Conservation (phyloP, 805 yeast species). For the Lachancea kluyveri region DNA sequence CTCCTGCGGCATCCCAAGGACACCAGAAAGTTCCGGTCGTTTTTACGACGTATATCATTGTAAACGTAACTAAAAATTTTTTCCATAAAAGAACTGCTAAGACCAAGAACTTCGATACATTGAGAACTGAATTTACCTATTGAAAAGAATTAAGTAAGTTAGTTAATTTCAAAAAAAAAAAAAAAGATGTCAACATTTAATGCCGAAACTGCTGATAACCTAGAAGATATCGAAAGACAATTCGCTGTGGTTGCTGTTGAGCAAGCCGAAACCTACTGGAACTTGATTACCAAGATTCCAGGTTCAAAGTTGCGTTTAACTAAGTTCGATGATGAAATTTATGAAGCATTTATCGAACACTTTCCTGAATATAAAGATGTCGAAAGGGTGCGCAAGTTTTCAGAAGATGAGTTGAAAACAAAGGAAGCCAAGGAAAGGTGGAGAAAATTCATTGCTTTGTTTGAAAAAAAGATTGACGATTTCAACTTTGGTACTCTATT, state of each 20-base stretch:
- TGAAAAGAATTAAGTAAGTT: background rate
- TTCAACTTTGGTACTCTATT: slow-evolving; percentile 92
- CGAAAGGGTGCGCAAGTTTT: slow-evolving; percentile 47
- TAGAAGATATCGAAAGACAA: slow-evolving; percentile 94
- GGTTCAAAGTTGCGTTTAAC: slow-evolving; percentile 78
- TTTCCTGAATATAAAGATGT: slow-evolving; percentile 86
- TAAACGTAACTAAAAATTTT: slow-evolving; percentile 1
- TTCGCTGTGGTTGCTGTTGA: slow-evolving; percentile 96
- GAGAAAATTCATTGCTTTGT: slow-evolving; percentile 80
- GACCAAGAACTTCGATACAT: background rate
- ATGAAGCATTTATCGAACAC: slow-evolving; percentile 48
- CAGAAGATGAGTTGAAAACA: slow-evolving; percentile 79
- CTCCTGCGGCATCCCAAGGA: no score
- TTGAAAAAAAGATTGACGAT: slow-evolving; percentile 77
- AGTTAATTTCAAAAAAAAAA: background rate
- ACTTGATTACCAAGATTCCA: slow-evolving; percentile 59
- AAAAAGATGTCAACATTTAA: slow-evolving; percentile 40
- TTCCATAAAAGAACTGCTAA: background rate
- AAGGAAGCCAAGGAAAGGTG: slow-evolving; percentile 77
- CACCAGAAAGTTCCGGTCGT: no score
- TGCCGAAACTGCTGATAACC: slow-evolving; percentile 89
- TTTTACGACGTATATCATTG: no score
- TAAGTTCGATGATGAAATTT: slow-evolving; percentile 64
- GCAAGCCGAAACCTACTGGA: slow-evolving; percentile 95
- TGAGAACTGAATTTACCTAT: background rate